Evolutionary conservation across 306 rosid genomes (phyloP), one percentile per base, ranked within the genome.

Genomic region (Boehmeria nivea): DNA sequence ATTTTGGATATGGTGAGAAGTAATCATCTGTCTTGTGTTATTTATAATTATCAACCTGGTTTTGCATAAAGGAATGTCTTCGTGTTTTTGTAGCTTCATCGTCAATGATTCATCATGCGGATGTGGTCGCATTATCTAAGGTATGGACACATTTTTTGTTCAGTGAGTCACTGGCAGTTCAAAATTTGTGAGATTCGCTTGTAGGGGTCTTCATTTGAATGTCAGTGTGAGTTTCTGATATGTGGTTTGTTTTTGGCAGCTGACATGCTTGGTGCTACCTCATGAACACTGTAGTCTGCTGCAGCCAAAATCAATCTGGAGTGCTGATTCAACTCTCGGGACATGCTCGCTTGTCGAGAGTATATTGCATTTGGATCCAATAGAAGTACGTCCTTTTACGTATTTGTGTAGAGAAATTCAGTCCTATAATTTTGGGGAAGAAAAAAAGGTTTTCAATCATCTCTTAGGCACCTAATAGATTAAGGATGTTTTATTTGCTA

Each of bases 311-410:
- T 91, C 98, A 25, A 87, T 91, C 61, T 87, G 98, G 98, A 79
- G 61, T 58, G 95, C 88, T 2, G 88, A 90, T 44, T 59, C 74
- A 52, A 48, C 85, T 57, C 72, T 9, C 7, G 96, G 80, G 51
- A 61, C 83, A 27, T 80, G 93, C 84, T 83, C 98, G 17, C 78
- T 57, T 43, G 84, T 91, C 54, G 98, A 91, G 73, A 76, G 75
- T 46, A 91, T 91, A 80, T 70, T 91, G 76, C 98, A 80, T 59
- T 66, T 91, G 81, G 84, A 84, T 19, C 98, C 96, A 63, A 74
- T 87, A 67, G 96, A 91, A 86, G 98, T 81, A 82, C 38, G 67
- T 20, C n/a, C 19, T 24, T 8, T 8, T n/a, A n/a, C n/a, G n/a
- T 31, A 31, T 31, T 31, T 31, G 36, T 31, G 1, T n/a, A n/a